Evolutionary conservation across 306 rosid genomes (phyloP), one percentile per base, ranked within the genome.

Genomic region (Delonix regia): DNA sequence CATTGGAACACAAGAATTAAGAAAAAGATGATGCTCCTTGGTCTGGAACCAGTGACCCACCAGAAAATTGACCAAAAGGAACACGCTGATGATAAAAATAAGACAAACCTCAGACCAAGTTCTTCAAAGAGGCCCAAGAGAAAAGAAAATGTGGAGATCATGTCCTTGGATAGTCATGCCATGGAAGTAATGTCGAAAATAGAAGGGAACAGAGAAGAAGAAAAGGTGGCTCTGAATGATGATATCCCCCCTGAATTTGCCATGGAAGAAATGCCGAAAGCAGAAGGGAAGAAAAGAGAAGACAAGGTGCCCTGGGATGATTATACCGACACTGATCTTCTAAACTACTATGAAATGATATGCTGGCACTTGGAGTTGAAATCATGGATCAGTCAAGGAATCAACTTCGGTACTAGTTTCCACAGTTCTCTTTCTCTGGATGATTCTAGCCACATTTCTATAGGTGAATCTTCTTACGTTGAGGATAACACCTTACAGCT

Each of bases 1-100:
- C 93, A 89, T 3, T 89, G 91, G 89, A 87, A 89, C 30, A 89
- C 93, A 18, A 34, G 82, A 71, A 87, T 89, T 71, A 89, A 81
- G 85, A 89, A 89, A 85, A 89, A 79, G 74, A 57, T 87, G 42
- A 87, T 87, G 90, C 82, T 80, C 21, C 86, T 85, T 44, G 90
- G 86, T 38, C 24, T 85, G n/a, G 93, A 87, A 79, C 83, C 88
- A 10, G 62, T 70, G 69, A 87, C 85, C 5, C 87, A 87, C 77
- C 64, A 69, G 51, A 78, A 74, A 11, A 21, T 44, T 10, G 74
- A 77, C 30, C 33, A 30, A 30, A 30, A 30, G 33, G 71, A 82
- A 49, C 73, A 74, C 5, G 42, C 38, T 55, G 71, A 55, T 28
- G 74, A 78, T 0, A 44, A 66, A 3, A 42, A 59, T 15, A 53